A percentile compares a stretch with the other conserved stretches of the same genome.
Conservation (phyloP, 805 yeast genomes). For the Debaryomyces prosopidis region DNA sequence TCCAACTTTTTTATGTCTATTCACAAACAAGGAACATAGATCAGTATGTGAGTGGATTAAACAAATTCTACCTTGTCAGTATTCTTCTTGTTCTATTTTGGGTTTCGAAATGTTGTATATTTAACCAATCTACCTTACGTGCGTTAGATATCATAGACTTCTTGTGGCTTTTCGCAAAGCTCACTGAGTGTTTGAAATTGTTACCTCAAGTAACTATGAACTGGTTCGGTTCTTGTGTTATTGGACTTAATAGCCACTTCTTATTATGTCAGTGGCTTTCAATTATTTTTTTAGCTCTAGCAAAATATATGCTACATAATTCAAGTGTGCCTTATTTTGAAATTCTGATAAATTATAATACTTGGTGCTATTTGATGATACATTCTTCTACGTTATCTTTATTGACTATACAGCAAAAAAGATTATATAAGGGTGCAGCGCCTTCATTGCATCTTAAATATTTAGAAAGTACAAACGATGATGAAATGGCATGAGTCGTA, state of each 20-base stretch:
- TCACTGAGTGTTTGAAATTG: conserved; percentile 22
- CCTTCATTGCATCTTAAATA: conserved; percentile 4
- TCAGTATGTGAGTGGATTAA: conserved; percentile 34
- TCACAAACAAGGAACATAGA: conserved; percentile 30
- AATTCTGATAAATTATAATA: conserved; percentile 20
- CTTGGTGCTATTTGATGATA: conserved; percentile 11
- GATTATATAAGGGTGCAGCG: conserved; percentile 4
- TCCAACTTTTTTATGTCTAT: conserved; percentile 25
- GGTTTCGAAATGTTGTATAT: conserved; percentile 1
- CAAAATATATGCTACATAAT: conserved; percentile 5
- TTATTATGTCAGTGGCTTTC: conserved; percentile 4
- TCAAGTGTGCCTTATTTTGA: conserved; percentile 14
- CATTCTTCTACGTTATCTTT: conserved; percentile 2
- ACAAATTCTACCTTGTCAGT: conserved; percentile 2
- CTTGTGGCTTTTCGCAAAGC: conserved; percentile 36
- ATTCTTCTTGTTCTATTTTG: conserved; percentile 6
- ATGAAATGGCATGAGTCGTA: background rate
- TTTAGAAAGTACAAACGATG: background rate
- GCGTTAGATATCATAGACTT: conserved; percentile 43
- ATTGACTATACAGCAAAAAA: conserved; percentile 6
- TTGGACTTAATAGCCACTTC: conserved; percentile 13
- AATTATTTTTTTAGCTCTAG: conserved; percentile 7
- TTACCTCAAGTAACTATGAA: conserved; percentile 45
- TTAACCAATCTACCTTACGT: conserved; percentile 15
- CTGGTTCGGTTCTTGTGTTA: conserved; percentile 32